Percentiles rank a stretch among this genome's conserved stretches.
Evolutionary conservation across 1,284 basidiomycete genomes (phyloP).

Genomic region (Cerrena zonata): DNA sequence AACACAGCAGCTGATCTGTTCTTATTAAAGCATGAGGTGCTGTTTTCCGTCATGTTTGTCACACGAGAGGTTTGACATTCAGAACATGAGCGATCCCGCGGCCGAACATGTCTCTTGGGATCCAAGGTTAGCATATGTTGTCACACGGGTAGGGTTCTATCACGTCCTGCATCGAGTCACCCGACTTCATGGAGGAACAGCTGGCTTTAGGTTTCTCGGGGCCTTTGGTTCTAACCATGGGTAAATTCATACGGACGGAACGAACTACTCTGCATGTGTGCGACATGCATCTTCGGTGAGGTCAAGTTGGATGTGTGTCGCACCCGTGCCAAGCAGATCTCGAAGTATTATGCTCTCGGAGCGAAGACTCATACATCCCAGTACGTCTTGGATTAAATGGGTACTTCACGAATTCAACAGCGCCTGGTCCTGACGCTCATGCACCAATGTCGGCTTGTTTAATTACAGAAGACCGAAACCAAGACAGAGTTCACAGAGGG

Average conservation of each 20-base stretch:
- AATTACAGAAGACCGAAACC: too few species aligned
- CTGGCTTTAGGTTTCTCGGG: background rate
- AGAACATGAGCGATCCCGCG: background rate
- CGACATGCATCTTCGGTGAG: background rate
- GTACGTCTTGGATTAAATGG: too few species aligned
- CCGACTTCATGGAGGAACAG: background rate
- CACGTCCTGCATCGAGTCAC: constrained; percentile 7
- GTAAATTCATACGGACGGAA: background rate
- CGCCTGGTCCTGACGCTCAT: too few species aligned
- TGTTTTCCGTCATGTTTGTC: background rate
- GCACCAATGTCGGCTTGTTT: too few species aligned
- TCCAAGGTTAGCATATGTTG: background rate
- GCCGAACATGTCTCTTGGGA: constrained; percentile 1
- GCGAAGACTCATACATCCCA: background rate
- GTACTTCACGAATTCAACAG: too few species aligned
- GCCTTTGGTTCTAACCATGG: constrained; percentile 1
- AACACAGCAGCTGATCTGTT: constrained; percentile 2
- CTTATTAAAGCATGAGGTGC: background rate
- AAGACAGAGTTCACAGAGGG: too few species aligned
- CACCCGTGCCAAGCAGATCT: background rate
- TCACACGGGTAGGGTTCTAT: constrained; percentile 10
- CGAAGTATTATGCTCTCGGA: background rate
- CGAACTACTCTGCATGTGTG: background rate
- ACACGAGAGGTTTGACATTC: background rate
- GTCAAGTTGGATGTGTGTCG: background rate